Conservation (phyloP, 352 stramenopile genomes). For the Phytophthora capsici region DNA sequence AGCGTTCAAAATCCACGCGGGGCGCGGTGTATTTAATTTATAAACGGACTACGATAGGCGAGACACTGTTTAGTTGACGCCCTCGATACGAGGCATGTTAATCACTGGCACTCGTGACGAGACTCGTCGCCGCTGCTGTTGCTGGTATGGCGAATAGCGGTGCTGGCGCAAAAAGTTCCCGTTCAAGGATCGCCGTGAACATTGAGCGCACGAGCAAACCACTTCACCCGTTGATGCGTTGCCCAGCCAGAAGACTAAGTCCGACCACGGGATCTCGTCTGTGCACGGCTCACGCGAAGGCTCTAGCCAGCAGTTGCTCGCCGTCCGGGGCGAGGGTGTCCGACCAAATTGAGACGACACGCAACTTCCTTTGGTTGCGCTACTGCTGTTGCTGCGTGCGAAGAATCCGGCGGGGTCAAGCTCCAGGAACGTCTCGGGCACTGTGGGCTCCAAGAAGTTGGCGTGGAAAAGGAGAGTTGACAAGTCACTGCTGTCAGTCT, state of each 20-base stretch:
- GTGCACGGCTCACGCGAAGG: conserved; percentile 58
- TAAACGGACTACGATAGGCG: conserved; percentile 12
- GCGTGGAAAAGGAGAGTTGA: conserved; percentile 26
- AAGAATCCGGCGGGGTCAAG: conserved; percentile 31
- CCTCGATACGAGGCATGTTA: conserved; percentile 64
- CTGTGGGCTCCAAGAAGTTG: conserved; percentile 36
- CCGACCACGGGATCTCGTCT: conserved; percentile 58
- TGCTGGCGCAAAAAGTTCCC: conserved; percentile 13
- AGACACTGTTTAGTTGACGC: conserved; percentile 53
- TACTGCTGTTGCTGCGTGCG: conserved; percentile 15
- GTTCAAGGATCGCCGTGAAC: conserved; percentile 24
- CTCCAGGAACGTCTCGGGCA: conserved; percentile 34
- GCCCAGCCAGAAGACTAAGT: conserved; percentile 69
- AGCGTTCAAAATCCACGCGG: conserved; percentile 11
- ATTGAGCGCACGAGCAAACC: conserved; percentile 49
- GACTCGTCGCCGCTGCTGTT: conserved; percentile 34
- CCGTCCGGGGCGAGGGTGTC: not conserved
- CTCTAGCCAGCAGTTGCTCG: conserved; percentile 37
- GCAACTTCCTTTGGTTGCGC: conserved; percentile 31
- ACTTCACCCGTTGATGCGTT: conserved; percentile 55
- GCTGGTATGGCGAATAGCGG: conserved; percentile 47
- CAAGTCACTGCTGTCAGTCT: conserved; percentile 14
- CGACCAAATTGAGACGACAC: not conserved
- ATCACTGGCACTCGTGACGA: conserved; percentile 69
- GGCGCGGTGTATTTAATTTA: conserved; percentile 20